A percentile compares a stretch with the other conserved stretches of the same genome.
Conservation (phyloP, 495 filamentous ascomycete genomes). For the Neurospora africana region DNA sequence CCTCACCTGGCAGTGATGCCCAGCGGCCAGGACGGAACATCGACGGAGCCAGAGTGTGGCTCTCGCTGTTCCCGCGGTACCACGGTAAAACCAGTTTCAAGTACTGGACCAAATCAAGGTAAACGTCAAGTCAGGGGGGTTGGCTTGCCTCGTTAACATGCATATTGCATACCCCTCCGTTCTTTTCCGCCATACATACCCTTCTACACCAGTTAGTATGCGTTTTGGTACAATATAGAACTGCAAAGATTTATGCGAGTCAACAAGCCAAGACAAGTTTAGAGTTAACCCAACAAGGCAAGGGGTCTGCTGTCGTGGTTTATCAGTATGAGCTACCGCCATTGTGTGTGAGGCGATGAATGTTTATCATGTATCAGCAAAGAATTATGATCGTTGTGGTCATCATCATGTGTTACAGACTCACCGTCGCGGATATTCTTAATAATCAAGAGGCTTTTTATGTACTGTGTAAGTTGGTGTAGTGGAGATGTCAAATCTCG, state of each 20-base stretch:
- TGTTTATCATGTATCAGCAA: neutral
- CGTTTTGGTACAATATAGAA: too few relatives aligned
- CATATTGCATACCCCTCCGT: too few relatives aligned
- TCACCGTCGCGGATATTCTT: neutral
- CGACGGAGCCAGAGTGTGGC: neutral
- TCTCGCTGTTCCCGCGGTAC: neutral
- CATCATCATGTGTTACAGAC: constrained; percentile 1
- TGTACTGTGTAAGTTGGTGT: too few relatives aligned
- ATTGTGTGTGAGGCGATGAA: neutral
- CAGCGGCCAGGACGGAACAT: neutral
- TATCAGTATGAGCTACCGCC: neutral
- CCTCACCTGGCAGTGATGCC: neutral
- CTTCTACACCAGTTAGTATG: too few relatives aligned
- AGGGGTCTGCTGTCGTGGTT: neutral
- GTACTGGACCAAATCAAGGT: neutral
- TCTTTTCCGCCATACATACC: too few relatives aligned
- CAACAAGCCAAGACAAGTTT: too few relatives aligned
- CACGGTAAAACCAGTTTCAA: neutral
- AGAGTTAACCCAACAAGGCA: too few relatives aligned
- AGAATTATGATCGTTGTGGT: neutral
- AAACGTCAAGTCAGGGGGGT: too few relatives aligned
- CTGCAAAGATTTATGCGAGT: too few relatives aligned
- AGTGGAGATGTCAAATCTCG: neutral
- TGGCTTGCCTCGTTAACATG: neutral
- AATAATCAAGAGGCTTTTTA: neutral